Evolutionary conservation across 352 stramenopile genomes (phyloP).

Genomic region (Pythium volutum): DNA sequence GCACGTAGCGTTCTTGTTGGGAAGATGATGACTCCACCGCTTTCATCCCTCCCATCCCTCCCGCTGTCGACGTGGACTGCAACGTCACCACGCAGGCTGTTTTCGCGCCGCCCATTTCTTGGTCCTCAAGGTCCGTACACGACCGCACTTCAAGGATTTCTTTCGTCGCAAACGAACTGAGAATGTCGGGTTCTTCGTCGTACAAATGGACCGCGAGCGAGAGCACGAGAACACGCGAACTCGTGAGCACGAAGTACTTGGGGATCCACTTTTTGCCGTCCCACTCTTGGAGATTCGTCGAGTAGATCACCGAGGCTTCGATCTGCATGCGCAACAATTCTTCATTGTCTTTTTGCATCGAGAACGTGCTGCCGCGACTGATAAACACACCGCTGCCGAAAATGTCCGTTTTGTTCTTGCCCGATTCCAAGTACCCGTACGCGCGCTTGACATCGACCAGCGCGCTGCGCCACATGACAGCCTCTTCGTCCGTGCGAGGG

Average conservation of each 20-base stretch:
- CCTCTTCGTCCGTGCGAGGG: slow-evolving; percentile 75
- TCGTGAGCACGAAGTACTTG: slow-evolving; percentile 88
- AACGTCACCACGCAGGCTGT: slow-evolving; percentile 61
- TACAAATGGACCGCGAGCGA: slow-evolving; percentile 84
- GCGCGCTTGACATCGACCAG: slow-evolving; percentile 81
- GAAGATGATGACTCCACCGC: not conserved
- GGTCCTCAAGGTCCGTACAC: slow-evolving; percentile 70
- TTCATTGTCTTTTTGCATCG: slow-evolving; percentile 81
- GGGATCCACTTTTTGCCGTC: slow-evolving; percentile 85
- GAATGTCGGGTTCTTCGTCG: slow-evolving; percentile 84
- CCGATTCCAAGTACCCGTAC: slow-evolving; percentile 70
- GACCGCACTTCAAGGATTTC: slow-evolving; percentile 79
- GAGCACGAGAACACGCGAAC: slow-evolving; percentile 70
- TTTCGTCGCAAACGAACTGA: slow-evolving; percentile 78
- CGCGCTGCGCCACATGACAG: slow-evolving; percentile 82
- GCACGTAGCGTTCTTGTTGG: slow-evolving; percentile 53
- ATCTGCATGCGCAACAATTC: slow-evolving; percentile 81
- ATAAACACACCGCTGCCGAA: slow-evolving; percentile 79
- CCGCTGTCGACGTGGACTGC: not conserved
- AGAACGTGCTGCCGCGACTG: slow-evolving; percentile 83
- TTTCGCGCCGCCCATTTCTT: slow-evolving; percentile 48
- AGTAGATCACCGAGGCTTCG: slow-evolving; percentile 76
- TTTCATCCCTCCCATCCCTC: not conserved
- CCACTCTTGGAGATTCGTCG: slow-evolving; percentile 83
- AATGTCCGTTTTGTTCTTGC: slow-evolving; percentile 71